A percentile compares a stretch with the other conserved stretches of the same genome.
These are phyloP conservation scores for Dothidotthia symphoricarpi DNA, from an alignment of 2,329 filamentous ascomycete species.

Conservation along the genomic window DNA sequence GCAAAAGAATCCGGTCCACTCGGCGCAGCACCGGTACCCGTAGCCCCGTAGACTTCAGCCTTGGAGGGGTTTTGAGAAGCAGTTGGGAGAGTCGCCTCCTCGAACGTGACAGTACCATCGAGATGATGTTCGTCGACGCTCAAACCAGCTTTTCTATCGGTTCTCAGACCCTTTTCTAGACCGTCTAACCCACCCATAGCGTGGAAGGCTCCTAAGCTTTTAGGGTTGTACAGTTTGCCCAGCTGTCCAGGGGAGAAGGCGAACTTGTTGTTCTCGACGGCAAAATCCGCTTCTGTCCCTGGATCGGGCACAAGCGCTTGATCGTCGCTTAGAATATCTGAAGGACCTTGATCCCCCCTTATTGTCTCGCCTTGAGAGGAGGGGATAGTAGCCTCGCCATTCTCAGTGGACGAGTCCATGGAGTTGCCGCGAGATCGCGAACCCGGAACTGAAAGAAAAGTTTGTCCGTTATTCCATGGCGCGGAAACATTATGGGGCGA, in stretches of 20 bases:
- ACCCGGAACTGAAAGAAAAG: conserved; percentile 63
- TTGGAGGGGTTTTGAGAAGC: conserved; percentile 19
- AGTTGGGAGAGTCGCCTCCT: conserved; percentile 54
- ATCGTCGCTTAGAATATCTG: conserved; percentile 61
- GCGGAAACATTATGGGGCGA: conserved; percentile 69
- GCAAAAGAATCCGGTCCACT: conserved; percentile 42
- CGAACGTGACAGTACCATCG: conserved; percentile 66
- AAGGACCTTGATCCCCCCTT: conserved; percentile 44
- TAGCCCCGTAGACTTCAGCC: conserved; percentile 10
- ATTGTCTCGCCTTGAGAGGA: conserved; percentile 45
- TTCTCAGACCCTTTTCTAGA: conserved; percentile 70
- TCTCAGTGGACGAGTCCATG: conserved; percentile 61
- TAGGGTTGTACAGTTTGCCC: conserved; percentile 77
- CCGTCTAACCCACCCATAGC: conserved; percentile 71
- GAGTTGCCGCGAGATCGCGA: conserved; percentile 64
- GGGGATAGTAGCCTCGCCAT: conserved; percentile 53
- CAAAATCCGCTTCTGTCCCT: conserved; percentile 72
- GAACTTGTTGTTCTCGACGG: conserved; percentile 72
- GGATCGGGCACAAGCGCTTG: conserved; percentile 74
- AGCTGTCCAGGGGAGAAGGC: conserved; percentile 80
- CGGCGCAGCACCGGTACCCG: conserved; percentile 21
- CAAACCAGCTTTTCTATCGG: conserved; percentile 63
- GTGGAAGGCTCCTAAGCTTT: conserved; percentile 71
- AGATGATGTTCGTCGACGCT: conserved; percentile 66
- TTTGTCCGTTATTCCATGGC: conserved; percentile 56